These are phyloP conservation scores for Citrus trifoliata DNA, from an alignment of 345 rosid species.

Conservation along the genomic window DNA sequence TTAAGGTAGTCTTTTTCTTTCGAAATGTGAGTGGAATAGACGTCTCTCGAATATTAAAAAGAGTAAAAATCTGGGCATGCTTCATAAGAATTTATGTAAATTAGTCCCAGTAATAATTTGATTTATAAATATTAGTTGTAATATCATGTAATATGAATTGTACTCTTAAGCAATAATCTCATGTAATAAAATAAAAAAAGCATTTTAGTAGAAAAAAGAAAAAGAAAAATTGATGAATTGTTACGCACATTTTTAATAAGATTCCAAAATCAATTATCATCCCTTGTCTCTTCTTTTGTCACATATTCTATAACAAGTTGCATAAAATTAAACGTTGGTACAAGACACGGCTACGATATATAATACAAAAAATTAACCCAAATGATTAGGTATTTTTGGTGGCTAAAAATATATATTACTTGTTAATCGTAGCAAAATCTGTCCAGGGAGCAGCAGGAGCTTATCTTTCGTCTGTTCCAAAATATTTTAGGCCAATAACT, in stretches of 20 bases:
- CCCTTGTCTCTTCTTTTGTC: slow-evolving; percentile 22
- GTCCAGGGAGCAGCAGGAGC: background rate
- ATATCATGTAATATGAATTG: too few relatives aligned
- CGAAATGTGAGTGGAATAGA: too few relatives aligned
- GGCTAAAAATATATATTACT: slow-evolving; percentile 15
- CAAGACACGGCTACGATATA: background rate
- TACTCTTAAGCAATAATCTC: too few relatives aligned
- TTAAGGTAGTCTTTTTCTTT: too few relatives aligned
- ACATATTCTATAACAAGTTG: slow-evolving; percentile 10
- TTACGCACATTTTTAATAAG: background rate
- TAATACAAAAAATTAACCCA: background rate
- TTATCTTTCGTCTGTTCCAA: slow-evolving; percentile 1
- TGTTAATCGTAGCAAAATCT: background rate
- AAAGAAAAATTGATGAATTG: background rate
- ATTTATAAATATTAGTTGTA: too few relatives aligned
- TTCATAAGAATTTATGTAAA: too few relatives aligned
- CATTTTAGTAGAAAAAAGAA: too few relatives aligned
- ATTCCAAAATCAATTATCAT: background rate
- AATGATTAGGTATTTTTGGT: slow-evolving; percentile 25
- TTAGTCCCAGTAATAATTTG: too few relatives aligned
- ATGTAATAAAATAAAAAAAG: too few relatives aligned
- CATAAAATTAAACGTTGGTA: background rate
- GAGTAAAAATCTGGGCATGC: too few relatives aligned
- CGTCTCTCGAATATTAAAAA: too few relatives aligned
- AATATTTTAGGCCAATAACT: background rate